Percentiles rank a stretch among this genome's conserved stretches.
Evolutionary conservation across 768 basidiomycete species (phyloP).

Genomic region (Hygrocybe coccinea): DNA sequence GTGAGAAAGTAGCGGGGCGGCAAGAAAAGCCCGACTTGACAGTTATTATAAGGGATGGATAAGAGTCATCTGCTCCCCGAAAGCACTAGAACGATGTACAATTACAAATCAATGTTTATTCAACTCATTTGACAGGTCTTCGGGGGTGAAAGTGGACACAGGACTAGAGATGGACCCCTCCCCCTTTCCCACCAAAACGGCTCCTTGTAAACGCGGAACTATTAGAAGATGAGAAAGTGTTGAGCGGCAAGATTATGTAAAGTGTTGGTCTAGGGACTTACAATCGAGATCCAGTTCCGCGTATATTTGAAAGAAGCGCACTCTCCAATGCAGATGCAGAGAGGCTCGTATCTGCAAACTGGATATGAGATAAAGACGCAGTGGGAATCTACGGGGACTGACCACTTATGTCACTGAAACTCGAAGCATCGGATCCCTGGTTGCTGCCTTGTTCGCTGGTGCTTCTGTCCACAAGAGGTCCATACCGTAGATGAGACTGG

Average conservation of each 20-base stretch:
- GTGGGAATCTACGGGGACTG: conserved; percentile 18
- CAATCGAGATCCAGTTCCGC: conserved; percentile 62
- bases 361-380: neutral
- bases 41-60: neutral
- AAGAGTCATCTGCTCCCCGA: neutral
- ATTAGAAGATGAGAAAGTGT: neutral
- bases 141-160: neutral
- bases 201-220: conserved; percentile 39
- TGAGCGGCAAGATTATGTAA: neutral
- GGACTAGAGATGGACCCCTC: conserved; percentile 8
- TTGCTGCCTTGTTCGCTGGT: conserved; percentile 54
- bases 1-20: neutral
- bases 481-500: conserved; percentile 44
- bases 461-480: conserved; percentile 39
- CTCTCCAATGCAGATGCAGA: conserved; percentile 79
- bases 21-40: neutral
- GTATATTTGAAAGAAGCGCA: conserved; percentile 71
- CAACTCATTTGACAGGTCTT: neutral
- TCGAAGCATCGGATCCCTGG: conserved; percentile 69
- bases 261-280: conserved; percentile 37
- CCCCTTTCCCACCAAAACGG: conserved; percentile 30
- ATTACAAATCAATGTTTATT: neutral
- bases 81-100: neutral
- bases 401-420: conserved; percentile 88
- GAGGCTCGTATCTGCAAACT: conserved; percentile 56